Base-by-base conservation (phyloP, 2,329 filamentous ascomycete species). In the Acephala macrosclerotiorum region DNA sequence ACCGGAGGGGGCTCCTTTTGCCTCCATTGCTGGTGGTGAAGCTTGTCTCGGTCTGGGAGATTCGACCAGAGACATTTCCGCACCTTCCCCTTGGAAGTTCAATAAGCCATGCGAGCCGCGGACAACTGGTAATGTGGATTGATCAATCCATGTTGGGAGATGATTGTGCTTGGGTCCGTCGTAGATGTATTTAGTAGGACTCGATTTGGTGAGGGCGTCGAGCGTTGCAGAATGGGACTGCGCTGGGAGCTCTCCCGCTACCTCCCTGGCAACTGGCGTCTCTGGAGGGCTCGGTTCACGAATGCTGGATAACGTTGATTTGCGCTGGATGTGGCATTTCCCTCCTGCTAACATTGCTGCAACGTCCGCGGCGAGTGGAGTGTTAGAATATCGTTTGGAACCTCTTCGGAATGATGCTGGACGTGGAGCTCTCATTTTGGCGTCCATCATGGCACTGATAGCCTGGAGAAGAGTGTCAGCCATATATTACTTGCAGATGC, bases 361-460 rank as follows among this genome's bases (percentile, higher is more conserved):
- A 4, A 65, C 63, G 40, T 65, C 38, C 20, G 58, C 47, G 38
- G 58, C 58, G 8, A 65, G 58, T 26, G 58, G 58, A 11, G 63
- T 47, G 9, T 18, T 36, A 7, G 63, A 65, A 35, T 36, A 65
- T 47, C 63, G 36, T 58, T 65, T 65, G 9, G 63, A 65, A 4
- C 58, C 63, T 47, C 63, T 60, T 25, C 63, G 58, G 58, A 65
- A 65, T 25, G 47, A 51, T 29, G 63, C 36, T 26, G 45, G 58
- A 2, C 36, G 36, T 38, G 63, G 20, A 25, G 63, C 33, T 29
- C 55, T 57, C 55, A 65, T 56, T 36, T 60, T 53, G 9, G 63
- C 63, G 38, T 65, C 63, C 38, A 65, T 60, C 51, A 57, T 45
- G 7, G 63, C 63, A 29, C 53, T 65, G 40, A 65, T 65, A 38